phyloP scores from a whole-genome alignment of 2,329 filamentous ascomycete genomes.

The Ophiostoma novo-ulmi region DNA sequence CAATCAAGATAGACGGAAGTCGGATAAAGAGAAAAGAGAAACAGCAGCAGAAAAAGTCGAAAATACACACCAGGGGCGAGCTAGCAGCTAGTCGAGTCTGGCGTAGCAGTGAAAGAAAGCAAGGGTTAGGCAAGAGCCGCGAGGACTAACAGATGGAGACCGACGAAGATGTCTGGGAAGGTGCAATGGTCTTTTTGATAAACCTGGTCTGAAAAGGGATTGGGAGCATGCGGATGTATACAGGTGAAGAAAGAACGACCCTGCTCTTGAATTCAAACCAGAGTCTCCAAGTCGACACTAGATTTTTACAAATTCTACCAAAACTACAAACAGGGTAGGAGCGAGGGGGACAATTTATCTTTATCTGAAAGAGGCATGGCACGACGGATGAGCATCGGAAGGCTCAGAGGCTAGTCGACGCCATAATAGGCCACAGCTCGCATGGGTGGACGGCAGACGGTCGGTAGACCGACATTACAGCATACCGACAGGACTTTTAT shows the following conservation, averaged over 20 bases:
- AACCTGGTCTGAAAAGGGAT: background rate
- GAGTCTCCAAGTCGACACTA: background rate
- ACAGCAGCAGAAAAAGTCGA: background rate
- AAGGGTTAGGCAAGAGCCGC: background rate
- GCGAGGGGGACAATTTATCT: constrained; percentile 3
- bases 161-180: background rate
- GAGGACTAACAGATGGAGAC: background rate
- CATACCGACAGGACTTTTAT: background rate
- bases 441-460: background rate
- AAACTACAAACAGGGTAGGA: background rate
- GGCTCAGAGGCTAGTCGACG: constrained; percentile 2
- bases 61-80: constrained; percentile 1
- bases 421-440: background rate
- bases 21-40: background rate
- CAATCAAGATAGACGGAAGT: background rate
- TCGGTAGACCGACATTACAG: background rate
- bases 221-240: background rate
- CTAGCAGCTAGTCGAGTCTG: background rate
- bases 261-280: background rate
- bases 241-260: background rate
- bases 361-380: background rate
- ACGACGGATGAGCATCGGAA: constrained; percentile 4
- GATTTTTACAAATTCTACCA: background rate
- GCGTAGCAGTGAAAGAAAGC: background rate
- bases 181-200: background rate